Evolutionary conservation across 2,329 filamentous ascomycete species (phyloP).

Genomic region (Keithomyces neogunnii): DNA sequence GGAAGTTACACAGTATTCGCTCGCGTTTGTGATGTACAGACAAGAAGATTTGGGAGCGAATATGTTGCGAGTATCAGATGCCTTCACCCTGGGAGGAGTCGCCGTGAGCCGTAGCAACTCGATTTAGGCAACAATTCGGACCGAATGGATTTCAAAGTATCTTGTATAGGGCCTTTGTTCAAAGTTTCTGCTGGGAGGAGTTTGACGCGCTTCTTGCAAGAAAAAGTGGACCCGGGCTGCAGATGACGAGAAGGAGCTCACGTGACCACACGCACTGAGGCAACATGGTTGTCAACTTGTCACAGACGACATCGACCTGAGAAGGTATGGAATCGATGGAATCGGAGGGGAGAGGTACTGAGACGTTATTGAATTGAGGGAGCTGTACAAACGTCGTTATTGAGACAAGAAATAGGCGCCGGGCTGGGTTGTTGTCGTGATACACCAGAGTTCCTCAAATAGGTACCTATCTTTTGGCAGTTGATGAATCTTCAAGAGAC

Average conservation of each 20-base stretch:
- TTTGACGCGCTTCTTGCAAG: constrained; percentile 12
- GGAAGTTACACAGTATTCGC: background rate
- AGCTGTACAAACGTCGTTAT: no score
- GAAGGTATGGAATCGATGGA: no score
- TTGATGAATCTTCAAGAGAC: no score
- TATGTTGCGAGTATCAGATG: background rate
- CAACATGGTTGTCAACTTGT: no score
- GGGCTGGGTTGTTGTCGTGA: no score
- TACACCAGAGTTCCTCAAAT: no score
- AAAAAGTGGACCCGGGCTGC: constrained; percentile 11
- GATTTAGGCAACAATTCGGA: constrained; percentile 6
- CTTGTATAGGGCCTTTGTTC: background rate
- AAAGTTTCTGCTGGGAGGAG: constrained; percentile 12
- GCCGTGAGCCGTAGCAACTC: constrained; percentile 5
- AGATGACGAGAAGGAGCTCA: constrained; percentile 5
- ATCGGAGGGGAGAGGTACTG: no score
- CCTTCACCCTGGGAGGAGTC: background rate
- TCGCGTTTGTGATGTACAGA: background rate
- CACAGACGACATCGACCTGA: no score
- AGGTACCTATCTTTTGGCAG: no score
- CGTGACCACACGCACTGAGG: constrained; percentile 6
- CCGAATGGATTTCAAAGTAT: background rate
- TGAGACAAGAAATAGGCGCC: no score
- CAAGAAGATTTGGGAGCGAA: background rate
- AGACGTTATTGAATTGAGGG: no score